Evolutionary conservation across 306 rosid species (phyloP).

Genomic region (Adenanthera pavonina): DNA sequence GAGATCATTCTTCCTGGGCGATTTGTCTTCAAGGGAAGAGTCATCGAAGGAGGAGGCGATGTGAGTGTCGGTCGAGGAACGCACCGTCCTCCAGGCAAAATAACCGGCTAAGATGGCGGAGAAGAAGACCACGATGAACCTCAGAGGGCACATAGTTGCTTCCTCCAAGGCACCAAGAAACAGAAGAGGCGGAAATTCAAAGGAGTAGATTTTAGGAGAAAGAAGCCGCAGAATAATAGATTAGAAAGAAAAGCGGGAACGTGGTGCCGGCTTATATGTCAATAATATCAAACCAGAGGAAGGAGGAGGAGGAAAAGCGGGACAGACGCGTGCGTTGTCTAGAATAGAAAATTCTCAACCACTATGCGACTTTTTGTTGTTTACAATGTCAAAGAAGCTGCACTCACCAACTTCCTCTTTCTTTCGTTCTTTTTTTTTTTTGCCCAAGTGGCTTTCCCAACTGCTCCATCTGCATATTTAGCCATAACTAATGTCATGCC

Average conservation of each 20-base stretch:
- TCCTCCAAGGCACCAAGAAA: background rate
- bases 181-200: background rate
- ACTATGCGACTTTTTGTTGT: constrained; percentile 32
- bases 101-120: constrained; percentile 75
- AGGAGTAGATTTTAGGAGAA: background rate
- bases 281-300: background rate
- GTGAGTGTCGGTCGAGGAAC: constrained; percentile 46
- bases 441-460: background rate
- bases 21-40: constrained; percentile 32
- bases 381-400: constrained; percentile 40
- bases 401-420: constrained; percentile 32
- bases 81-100: constrained; percentile 69
- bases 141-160: constrained; percentile 72
- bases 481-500: background rate
- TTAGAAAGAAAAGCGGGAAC: constrained; percentile 22
- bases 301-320: background rate
- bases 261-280: background rate
- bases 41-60: constrained; percentile 25
- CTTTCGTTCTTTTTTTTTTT: background rate
- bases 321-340: constrained; percentile 32
- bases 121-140: constrained; percentile 80
- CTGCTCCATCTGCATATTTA: background rate
- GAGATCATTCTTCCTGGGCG: constrained; percentile 33
- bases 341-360: constrained; percentile 36
- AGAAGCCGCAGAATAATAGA: background rate